phyloP scores from a whole-genome alignment of 257 asterid genomes.

The Rhazya stricta region DNA sequence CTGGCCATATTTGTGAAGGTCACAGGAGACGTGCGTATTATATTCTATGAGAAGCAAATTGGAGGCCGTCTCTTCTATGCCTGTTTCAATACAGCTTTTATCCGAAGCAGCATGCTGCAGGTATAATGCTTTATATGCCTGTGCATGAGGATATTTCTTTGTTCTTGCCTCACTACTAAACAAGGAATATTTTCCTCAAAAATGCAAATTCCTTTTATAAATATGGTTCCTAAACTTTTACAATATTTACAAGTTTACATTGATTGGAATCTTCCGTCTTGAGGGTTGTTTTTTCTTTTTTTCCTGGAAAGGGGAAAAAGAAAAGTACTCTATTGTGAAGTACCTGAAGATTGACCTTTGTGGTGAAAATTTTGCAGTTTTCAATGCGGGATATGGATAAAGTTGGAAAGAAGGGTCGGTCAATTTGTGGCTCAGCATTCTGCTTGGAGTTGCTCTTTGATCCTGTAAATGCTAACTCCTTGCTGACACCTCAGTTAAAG shows the following conservation, averaged over 20 bases:
- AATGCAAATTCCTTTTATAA: too few species aligned
- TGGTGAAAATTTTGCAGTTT: slow-evolving; percentile 37
- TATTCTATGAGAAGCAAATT: slow-evolving; percentile 61
- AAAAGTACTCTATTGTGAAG: neutral
- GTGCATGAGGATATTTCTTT: neutral
- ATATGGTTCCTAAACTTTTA: neutral
- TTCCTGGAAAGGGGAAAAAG: neutral
- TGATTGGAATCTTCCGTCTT: neutral
- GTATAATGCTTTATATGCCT: slow-evolving; percentile 21
- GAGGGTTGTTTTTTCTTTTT: neutral
- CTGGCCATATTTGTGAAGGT: slow-evolving; percentile 31
- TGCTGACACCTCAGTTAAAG: slow-evolving; percentile 23
- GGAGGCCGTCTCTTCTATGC: slow-evolving; percentile 76
- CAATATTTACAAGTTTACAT: neutral
- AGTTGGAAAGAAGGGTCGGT: slow-evolving; percentile 56
- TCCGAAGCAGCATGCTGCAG: slow-evolving; percentile 61
- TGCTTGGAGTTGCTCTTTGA: slow-evolving; percentile 71
- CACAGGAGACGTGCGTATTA: slow-evolving; percentile 61
- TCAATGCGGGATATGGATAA: slow-evolving; percentile 56
- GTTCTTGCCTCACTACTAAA: neutral
- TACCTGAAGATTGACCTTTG: neutral
- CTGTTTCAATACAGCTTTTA: slow-evolving; percentile 78
- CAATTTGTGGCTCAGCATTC: slow-evolving; percentile 66
- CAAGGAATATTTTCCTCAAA: too few species aligned
- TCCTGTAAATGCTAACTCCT: slow-evolving; percentile 42